These are phyloP conservation scores for Pythium phragmiticola DNA, from an alignment of 352 stramenopile genomes.

Conservation along the genomic window DNA sequence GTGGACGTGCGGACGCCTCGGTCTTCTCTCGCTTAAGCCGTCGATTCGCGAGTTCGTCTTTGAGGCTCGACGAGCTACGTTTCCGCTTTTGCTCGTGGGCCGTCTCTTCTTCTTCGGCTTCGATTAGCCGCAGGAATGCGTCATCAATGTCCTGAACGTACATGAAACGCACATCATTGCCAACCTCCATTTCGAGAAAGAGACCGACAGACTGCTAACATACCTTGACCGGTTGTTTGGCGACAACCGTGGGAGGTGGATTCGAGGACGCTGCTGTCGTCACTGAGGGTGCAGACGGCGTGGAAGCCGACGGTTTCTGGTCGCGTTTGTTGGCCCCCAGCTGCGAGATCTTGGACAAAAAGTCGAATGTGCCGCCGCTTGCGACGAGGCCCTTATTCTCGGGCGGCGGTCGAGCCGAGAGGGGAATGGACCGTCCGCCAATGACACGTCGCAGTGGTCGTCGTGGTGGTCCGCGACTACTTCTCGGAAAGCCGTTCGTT, in stretches of 20 bases:
- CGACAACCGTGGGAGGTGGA: constrained; percentile 18
- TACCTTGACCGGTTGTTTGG: constrained; percentile 30
- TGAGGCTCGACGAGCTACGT: constrained; percentile 39
- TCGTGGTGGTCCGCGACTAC: constrained; percentile 17
- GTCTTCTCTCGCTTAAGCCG: constrained; percentile 33
- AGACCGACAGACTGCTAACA: not conserved
- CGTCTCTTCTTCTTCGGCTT: constrained; percentile 71
- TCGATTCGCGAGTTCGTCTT: constrained; percentile 51
- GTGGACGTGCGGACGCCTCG: constrained; percentile 19
- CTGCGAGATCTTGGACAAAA: constrained; percentile 77
- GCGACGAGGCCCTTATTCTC: constrained; percentile 68
- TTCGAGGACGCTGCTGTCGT: constrained; percentile 7
- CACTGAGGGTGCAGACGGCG: not conserved
- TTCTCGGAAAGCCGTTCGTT: not conserved
- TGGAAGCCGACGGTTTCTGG: constrained; percentile 14
- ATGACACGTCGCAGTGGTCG: constrained; percentile 25
- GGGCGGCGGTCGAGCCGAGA: constrained; percentile 19
- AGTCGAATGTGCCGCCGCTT: constrained; percentile 81
- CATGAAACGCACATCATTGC: not conserved
- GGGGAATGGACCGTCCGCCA: constrained; percentile 28
- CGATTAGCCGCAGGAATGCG: constrained; percentile 71
- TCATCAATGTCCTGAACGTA: constrained; percentile 59
- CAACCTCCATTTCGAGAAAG: too few species aligned
- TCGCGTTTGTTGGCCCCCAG: constrained; percentile 30
- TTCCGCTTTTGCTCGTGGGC: constrained; percentile 50